Base-by-base conservation (phyloP, 2,329 filamentous ascomycete species). In the Pestalotiopsis sp. region DNA sequence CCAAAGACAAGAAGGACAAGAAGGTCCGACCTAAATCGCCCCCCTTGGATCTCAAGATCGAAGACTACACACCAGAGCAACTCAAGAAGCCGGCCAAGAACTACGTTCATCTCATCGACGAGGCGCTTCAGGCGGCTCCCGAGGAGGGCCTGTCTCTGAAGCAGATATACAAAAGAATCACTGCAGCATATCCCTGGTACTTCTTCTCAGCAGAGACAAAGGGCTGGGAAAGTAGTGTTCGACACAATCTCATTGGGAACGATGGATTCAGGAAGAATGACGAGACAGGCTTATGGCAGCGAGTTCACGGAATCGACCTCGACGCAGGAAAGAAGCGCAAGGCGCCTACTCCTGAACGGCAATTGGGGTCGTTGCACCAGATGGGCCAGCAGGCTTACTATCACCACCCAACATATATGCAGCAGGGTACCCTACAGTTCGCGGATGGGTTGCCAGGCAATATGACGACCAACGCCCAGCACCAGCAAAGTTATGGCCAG, bases 151-250 rank as follows among this genome's bases (percentile, higher is more conserved):
- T 90, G 57, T 87, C 85, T 3, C 81, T 90, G 60, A 89, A 89
- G 77, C 87, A 90, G 77, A 89, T 90, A 67, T 90, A 90, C 78
- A 90, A 90, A 77, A 82, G 87, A 63, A 90, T 90, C 66, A 86
- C 85, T 72, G 81, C 82, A 69, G 82, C 82, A 72, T 89, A 89
- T 72, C 87, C 87, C 11, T 89, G 85, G 82, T 90, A 87, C 71
- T 87, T 85, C 72, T 90, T 90, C 73, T 82, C 82, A 66, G 86
- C 87, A 20, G 87, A 88, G 74, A 90, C 88, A 5, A 90, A 89
- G 75, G 88, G 88, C n/a, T 90, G 88, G 88, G 87, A 90, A 76
- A 90, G 87, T 72, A 90, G 87, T 73, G 88, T 90, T n/a, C 85
- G 88, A 0, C 88, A 90, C 73, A 90, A 90, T 68, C 82, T 90